Percentiles rank a stretch among this genome's conserved stretches.
phyloP scores from a whole-genome alignment of 164 flowering plant species.

The Dillenia suffruticosa region DNA sequence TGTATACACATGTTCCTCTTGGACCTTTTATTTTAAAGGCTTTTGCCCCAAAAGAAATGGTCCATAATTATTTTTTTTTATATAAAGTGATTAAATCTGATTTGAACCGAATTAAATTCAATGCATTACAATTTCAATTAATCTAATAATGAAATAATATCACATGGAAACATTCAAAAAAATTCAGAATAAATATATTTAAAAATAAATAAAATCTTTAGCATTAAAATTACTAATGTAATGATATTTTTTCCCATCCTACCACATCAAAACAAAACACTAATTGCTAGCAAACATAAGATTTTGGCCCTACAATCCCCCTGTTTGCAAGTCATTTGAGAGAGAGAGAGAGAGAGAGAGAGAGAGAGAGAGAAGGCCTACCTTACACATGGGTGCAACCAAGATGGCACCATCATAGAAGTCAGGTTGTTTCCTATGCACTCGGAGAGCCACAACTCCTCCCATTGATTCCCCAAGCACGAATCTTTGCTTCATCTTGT shows the following conservation, averaged over 20 bases:
- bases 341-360: background rate
- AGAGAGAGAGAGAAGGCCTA: background rate
- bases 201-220: too few species aligned
- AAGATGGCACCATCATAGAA: constrained; percentile 26
- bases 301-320: background rate
- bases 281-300: background rate
- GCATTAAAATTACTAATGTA: too few species aligned
- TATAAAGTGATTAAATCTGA: too few species aligned
- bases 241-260: too few species aligned
- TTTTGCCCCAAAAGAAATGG: background rate
- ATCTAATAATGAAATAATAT: too few species aligned
- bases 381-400: constrained; percentile 30
- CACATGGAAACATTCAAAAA: too few species aligned
- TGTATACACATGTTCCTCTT: too few species aligned
- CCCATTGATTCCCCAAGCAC: constrained; percentile 28
- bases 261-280: background rate
- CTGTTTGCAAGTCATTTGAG: too few species aligned
- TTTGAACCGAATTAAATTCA: too few species aligned
- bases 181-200: too few species aligned
- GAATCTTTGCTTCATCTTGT: constrained; percentile 15
- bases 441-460: constrained; percentile 17
- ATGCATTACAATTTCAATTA: too few species aligned
- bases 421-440: constrained; percentile 18
- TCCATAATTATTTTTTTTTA: background rate
- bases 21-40: too few species aligned